Evolutionary conservation across 257 asterid species (phyloP), one percentile per base, ranked within the genome.

Genomic region (Capsicum baccatum): DNA sequence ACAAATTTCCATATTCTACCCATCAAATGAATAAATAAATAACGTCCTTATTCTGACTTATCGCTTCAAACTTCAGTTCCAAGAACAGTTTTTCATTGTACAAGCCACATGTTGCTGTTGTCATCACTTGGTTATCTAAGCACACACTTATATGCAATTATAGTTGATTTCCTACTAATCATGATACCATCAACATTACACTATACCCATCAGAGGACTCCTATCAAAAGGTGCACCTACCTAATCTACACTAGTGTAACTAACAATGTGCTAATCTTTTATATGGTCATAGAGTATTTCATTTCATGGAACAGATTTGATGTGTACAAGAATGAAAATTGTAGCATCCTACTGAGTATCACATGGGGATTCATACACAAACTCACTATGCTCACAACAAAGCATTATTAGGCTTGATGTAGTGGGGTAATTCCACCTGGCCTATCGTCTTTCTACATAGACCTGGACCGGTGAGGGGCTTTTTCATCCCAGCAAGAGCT

Each of bases 291-390:
- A 8, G 78, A 69, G 54, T 16, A 39, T 54, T 39, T 42, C 55
- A 69, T 42, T 69, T 69, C 79, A 9, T 69, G 35, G 79, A 69
- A 69, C 44, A 64, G 57, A 54, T 64, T 64, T 64, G 55, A n/a
- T n/a, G 57, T 71, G 79, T 71, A 5, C 35, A 71, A 44, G 79
- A 16, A 71, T n/a, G 57, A 17, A 67, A 71, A 44, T 44, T 37
- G n/a, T 44, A 42, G 3, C 3, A 44, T 71, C 58, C 1, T 71
- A 44, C 21, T 71, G 79, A 42, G 0, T 17, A 15, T 70, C 79
- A 39, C 11, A 14, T 69, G 78, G 78, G 78, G n/a, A 68, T 39
- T 16, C 54, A 42, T 39, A 39, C 15, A 39, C 54, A 42, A 39
- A 69, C 78, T 8, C n/a, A 8, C 54, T 15, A 67, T 69, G 79